Percentiles rank a stretch among this genome's conserved stretches.
These are phyloP conservation scores for Pseudonectria buxi DNA, from an alignment of 2,329 filamentous ascomycete species.

Conservation along the genomic window DNA sequence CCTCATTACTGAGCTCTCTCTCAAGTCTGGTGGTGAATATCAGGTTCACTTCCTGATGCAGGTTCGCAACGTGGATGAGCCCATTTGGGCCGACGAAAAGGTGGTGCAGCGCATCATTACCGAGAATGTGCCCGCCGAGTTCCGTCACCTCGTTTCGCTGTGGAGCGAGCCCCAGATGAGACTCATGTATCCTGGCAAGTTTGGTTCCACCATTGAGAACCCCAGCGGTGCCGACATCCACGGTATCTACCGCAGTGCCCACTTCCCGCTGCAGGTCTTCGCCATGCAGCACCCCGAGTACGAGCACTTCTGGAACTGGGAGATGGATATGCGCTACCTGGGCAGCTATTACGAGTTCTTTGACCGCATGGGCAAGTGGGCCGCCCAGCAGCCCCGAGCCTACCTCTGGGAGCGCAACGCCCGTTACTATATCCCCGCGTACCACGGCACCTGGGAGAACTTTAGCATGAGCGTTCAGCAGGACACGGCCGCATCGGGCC, in stretches of 20 bases:
- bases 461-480: constrained; percentile 59
- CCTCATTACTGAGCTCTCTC: constrained; percentile 68
- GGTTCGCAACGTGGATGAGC: constrained; percentile 70
- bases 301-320: constrained; percentile 64
- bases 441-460: constrained; percentile 66
- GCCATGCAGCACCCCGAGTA: constrained; percentile 58
- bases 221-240: constrained; percentile 53
- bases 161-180: constrained; percentile 85
- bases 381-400: constrained; percentile 58
- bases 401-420: constrained; percentile 73
- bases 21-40: constrained; percentile 77
- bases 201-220: constrained; percentile 61
- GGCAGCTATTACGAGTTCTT: constrained; percentile 69
- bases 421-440: constrained; percentile 67
- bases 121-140: constrained; percentile 61
- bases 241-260: constrained; percentile 61
- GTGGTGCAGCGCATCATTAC: constrained; percentile 66
- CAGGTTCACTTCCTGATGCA: constrained; percentile 77
- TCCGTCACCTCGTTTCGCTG: constrained; percentile 71
- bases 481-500: constrained; percentile 47
- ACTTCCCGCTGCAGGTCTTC: constrained; percentile 59
- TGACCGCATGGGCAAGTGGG: constrained; percentile 59
- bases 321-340: constrained; percentile 60
- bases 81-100: constrained; percentile 73
- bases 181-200: constrained; percentile 64